Percentiles rank a stretch among this genome's conserved stretches.
These are phyloP conservation scores for Conidiobolus coronatus DNA, from an alignment of 371 early-diverging fungal genomes.

Conservation along the genomic window DNA sequence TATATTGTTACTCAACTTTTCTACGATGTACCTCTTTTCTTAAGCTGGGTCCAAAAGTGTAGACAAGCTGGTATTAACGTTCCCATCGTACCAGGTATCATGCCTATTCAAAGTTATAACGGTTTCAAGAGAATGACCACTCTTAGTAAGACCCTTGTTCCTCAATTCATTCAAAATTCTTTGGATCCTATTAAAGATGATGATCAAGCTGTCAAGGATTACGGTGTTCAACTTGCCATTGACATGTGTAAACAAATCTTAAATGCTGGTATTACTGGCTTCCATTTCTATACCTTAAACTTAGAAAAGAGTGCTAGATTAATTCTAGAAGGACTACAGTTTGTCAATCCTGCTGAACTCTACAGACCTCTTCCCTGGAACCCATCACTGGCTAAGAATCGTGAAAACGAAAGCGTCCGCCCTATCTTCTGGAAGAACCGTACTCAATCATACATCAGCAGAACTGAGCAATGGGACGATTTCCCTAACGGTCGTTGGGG, in stretches of 20 bases:
- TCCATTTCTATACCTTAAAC: slow-evolving; percentile 67
- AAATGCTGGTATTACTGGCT: slow-evolving; percentile 28
- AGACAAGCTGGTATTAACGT: slow-evolving; percentile 35
- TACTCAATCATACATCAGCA: slow-evolving; percentile 67
- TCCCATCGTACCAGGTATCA: slow-evolving; percentile 74
- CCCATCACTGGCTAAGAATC: slow-evolving; percentile 38
- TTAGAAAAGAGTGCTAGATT: slow-evolving; percentile 52
- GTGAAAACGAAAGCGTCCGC: slow-evolving; percentile 80
- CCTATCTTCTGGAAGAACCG: slow-evolving; percentile 97
- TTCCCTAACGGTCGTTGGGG: slow-evolving; percentile 98
- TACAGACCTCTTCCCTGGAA: slow-evolving; percentile 83
- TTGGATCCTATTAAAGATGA: slow-evolving; percentile 80
- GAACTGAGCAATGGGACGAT: slow-evolving; percentile 94
- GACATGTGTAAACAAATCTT: slow-evolving; percentile 45
- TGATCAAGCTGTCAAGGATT: slow-evolving; percentile 71
- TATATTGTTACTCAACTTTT: slow-evolving; percentile 74
- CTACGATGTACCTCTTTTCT: slow-evolving; percentile 56
- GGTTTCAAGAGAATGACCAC: slow-evolving; percentile 64
- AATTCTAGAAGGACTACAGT: slow-evolving; percentile 46
- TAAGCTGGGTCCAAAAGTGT: slow-evolving; percentile 45
- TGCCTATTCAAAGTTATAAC: slow-evolving; percentile 68
- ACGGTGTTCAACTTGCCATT: slow-evolving; percentile 48
- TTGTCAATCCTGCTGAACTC: slow-evolving; percentile 51
- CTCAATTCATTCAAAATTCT: slow-evolving; percentile 31
- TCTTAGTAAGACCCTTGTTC: slow-evolving; percentile 54